Conservation (phyloP, 1,284 basidiomycete genomes). For the Boletus calvinii region DNA sequence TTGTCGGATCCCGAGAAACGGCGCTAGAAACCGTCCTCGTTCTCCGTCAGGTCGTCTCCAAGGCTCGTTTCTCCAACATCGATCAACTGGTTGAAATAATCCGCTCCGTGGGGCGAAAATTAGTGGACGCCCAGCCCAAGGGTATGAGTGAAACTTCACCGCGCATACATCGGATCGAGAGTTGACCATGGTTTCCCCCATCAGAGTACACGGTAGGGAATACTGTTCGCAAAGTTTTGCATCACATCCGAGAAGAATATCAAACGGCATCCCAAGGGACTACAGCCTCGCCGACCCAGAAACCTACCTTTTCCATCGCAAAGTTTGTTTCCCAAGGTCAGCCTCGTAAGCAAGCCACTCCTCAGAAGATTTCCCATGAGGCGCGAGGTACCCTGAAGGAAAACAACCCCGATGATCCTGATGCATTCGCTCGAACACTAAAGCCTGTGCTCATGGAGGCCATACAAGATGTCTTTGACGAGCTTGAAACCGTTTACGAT, state of each 20-base stretch:
- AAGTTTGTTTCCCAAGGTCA: slow-evolving; percentile 78
- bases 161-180: neutral
- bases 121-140: slow-evolving; percentile 92
- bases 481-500: slow-evolving; percentile 94
- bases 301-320: slow-evolving; percentile 64
- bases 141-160: slow-evolving; percentile 46
- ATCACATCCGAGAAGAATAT: slow-evolving; percentile 94
- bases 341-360: slow-evolving; percentile 56
- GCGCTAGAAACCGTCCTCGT: slow-evolving; percentile 89
- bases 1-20: slow-evolving; percentile 84
- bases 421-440: slow-evolving; percentile 66
- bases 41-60: slow-evolving; percentile 85
- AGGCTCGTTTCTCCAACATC: slow-evolving; percentile 83
- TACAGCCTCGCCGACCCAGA: slow-evolving; percentile 34
- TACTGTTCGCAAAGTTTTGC: slow-evolving; percentile 87
- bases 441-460: slow-evolving; percentile 87
- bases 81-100: slow-evolving; percentile 85
- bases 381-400: slow-evolving; percentile 57
- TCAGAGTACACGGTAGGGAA: slow-evolving; percentile 93
- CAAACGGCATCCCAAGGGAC: slow-evolving; percentile 57
- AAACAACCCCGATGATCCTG: slow-evolving; percentile 68
- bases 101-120: slow-evolving; percentile 72
- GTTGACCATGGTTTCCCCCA: slow-evolving; percentile 6
- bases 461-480: slow-evolving; percentile 92
- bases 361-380: slow-evolving; percentile 47